Base-by-base conservation (phyloP, 1,139 yeast genomes). In the Pichia sp. region DNA sequence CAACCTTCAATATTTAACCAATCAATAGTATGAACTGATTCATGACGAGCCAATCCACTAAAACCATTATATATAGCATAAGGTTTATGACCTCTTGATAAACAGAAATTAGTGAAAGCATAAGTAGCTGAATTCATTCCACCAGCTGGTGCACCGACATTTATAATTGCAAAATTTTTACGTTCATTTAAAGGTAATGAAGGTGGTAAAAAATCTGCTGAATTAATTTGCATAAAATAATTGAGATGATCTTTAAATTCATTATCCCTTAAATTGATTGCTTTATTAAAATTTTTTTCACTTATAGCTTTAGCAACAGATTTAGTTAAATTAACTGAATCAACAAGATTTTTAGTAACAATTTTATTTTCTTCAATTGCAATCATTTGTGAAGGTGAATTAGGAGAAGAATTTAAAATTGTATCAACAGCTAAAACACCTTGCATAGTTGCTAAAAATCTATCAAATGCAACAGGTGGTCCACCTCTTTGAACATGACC, bases 401-500 rank as follows among this genome's bases (percentile, higher is more conserved):
- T 74, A 25, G 86, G 88, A 2, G 81, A 75, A 50, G 74, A 64
- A 43, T 79, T 84, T 55, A 82, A 67, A 12, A 83, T 82, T 0
- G 89, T 89, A 51, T 76, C 76, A 19, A 83, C 88, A 2, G 93
- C 91, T 50, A 82, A 91, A 41, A 82, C 89, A 61, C 91, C 93
- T 64, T 83, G 93, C 46, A 82, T 56, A 15, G 93, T 82, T 24
- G 89, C 91, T 56, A 83, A 63, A 56, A 76, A 64, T 58, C 93
- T 68, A 60, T 83, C 93, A 51, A 73, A 82, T 2, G 89, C 88
- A 40, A 82, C 89, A 10, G 93, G 91, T 34, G 84, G 74, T 54
- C 93, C 93, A 64, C 93, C 93, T 64, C 93, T 71, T 66, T 83
- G 93, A 34, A 83, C 93, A 55, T 83, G 93, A 36, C 93, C 93